These are phyloP conservation scores for Ustilago tritici DNA, from an alignment of 1,284 basidiomycete species.

Conservation along the genomic window DNA sequence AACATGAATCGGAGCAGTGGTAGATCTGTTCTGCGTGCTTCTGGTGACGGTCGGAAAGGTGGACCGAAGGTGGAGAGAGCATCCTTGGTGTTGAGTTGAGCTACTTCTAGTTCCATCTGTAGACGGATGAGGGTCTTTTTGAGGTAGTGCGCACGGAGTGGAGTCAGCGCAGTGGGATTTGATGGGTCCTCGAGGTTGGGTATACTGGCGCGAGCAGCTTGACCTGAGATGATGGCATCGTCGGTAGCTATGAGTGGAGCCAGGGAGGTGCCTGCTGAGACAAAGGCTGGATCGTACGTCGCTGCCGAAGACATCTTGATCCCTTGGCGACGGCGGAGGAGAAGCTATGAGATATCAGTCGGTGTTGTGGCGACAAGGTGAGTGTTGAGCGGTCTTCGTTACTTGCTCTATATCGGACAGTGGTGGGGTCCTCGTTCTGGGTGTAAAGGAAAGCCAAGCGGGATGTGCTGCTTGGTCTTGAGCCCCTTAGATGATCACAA, in stretches of 20 bases:
- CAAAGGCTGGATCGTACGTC: conserved; percentile 46
- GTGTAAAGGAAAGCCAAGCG: not conserved
- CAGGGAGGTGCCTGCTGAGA: conserved; percentile 48
- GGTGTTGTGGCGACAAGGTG: not conserved
- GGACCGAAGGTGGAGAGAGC: conserved; percentile 67
- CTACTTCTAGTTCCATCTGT: conserved; percentile 75
- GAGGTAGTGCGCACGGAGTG: conserved; percentile 90
- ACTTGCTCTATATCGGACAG: not conserved
- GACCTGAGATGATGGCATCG: conserved; percentile 29
- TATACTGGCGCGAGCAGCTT: conserved; percentile 42
- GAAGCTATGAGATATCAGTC: no score
- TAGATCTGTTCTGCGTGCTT: conserved; percentile 50
- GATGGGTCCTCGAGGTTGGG: conserved; percentile 30
- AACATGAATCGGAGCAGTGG: conserved; percentile 67
- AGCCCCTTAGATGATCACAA: not conserved
- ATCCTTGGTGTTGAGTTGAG: conserved; percentile 55
- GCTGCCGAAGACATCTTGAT: conserved; percentile 24
- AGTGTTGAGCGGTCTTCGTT: not conserved
- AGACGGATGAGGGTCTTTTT: conserved; percentile 92
- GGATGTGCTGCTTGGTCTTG: not conserved
- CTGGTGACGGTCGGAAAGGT: conserved; percentile 61
- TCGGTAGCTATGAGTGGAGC: conserved; percentile 24
- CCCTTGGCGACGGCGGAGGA: no score
- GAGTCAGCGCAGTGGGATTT: conserved; percentile 74
- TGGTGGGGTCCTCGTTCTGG: not conserved